Base-by-base conservation (phyloP, 2,329 filamentous ascomycete species). In the Talaromyces sp. region DNA sequence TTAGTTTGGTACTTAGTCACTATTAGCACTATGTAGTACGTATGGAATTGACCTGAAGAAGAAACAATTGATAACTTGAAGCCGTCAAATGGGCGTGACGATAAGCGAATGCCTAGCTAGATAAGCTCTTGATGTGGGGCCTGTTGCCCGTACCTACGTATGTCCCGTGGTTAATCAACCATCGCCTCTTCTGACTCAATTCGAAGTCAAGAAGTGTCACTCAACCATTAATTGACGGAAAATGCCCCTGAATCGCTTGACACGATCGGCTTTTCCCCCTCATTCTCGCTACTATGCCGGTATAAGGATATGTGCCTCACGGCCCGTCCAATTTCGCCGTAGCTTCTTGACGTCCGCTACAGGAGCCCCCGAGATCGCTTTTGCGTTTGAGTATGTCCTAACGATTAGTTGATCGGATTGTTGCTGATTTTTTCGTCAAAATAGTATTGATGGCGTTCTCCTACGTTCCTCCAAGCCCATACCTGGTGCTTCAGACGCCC, bases 361-460 rank as follows among this genome's bases (percentile, higher is more conserved):
- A 28, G 70, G 67, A 35, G 62, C 76, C 35, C 77, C 78, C 5
- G 72, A 75, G 64, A 79, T 79, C 67, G 77, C 76, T 14, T 80
- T 80, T 68, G 77, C 77, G 39, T 78, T 80, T 65, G 78, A 80
- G 78, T 80, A 72, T 70, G n/a, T 48, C 39, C 55, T 4, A 12
- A 40, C 46, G 16, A 54, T 25, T 23, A 48, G n/a, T 18, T n/a
- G 8, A 9, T 3, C 11, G 25, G 16, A n/a, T 18, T 18, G n/a
- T 39, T 33, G 37, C 57, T 58, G 57, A 56, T 66, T 63, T 8
- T n/a, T 18, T 11, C 12, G 7, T 5, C 16, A 57, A 40, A 16
- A 14, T 67, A 90, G 86, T 75, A 96, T 99, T 73, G 95, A 99
- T 75, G 95, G 95, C 62, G 95, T 99, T n/a, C 85, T 99, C 21